Conservation (phyloP, 805 yeast genomes). For the Metschnikowia chrysomelidarum region DNA sequence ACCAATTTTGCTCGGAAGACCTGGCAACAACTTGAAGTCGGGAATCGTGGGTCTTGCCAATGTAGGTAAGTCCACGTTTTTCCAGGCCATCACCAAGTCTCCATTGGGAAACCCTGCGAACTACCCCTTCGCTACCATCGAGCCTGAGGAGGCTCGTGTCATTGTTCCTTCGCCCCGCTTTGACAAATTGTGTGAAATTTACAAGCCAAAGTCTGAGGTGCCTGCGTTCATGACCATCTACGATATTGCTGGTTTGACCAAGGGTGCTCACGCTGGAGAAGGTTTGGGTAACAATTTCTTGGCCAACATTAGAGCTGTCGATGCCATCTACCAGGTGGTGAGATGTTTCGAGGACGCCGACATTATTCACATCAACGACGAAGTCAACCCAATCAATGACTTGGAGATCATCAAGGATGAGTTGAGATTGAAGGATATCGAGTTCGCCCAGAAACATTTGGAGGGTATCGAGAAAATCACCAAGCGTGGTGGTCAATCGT, state of each 20-base stretch:
- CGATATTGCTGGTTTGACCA: constrained; percentile 50
- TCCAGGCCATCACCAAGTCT: constrained; percentile 25
- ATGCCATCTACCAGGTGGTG: constrained; percentile 68
- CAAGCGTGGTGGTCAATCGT: constrained; percentile 83
- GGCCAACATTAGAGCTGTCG: constrained; percentile 67
- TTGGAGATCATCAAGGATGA: constrained; percentile 88
- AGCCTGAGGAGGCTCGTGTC: constrained; percentile 55
- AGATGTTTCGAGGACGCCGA: constrained; percentile 86
- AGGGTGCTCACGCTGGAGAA: constrained; percentile 57
- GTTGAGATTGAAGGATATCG: constrained; percentile 94
- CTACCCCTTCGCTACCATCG: constrained; percentile 74
- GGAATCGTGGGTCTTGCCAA: constrained; percentile 42
- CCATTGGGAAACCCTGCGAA: constrained; percentile 34
- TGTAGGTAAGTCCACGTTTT: constrained; percentile 23
- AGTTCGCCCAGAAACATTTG: constrained; percentile 80
- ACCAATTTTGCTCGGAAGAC: constrained; percentile 61
- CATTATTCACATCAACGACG: constrained; percentile 92
- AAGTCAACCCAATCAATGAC: constrained; percentile 86
- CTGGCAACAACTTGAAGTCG: constrained; percentile 36
- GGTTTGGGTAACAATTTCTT: constrained; percentile 76
- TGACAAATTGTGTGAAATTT: constrained; percentile 38
- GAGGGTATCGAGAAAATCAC: constrained; percentile 77
- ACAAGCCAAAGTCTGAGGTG: constrained; percentile 42
- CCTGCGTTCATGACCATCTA: constrained; percentile 23
- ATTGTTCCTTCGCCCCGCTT: constrained; percentile 24